Base-by-base conservation (phyloP, 352 stramenopile genomes). In the Phytophthora fragariaefolia region DNA sequence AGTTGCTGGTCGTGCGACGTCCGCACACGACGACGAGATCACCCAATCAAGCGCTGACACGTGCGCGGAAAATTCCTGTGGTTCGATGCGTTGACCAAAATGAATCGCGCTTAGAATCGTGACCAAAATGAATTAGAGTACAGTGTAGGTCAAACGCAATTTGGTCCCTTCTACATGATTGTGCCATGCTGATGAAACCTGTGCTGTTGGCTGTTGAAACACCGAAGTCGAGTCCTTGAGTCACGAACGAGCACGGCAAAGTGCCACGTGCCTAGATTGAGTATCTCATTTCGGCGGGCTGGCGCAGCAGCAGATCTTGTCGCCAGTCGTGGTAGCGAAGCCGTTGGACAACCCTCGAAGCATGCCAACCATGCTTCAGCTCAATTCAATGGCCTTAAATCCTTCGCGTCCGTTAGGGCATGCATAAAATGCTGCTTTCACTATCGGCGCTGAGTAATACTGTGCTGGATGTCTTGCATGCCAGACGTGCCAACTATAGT, bases 81-180 rank as follows among this genome's bases (percentile, higher is more conserved):
- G 51, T 23, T 30, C 13, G 18, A 6, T 26, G 49, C 40, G 32
- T 54, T 36, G 13, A 13, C 4, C 8, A 30, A 48, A 49, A 51
- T 69, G 46, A 58, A 64, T 69, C 20, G 45, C 34, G 12, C 1
- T n/a, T 45, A 52, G 52, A 69, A 58, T 64, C 52, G 61, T 23
- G 43, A 38, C 22, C 23, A 36, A 53, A 20, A 36, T 17, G 36
- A 32, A 7, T 15, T 12, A 13, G n/a, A n/a, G n/a, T n/a, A n/a
- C n/a, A n/a, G n/a, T n/a, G n/a, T n/a, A n/a, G n/a, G n/a, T n/a
- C n/a, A n/a, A n/a, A n/a, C n/a, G n/a, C n/a, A n/a, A n/a, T 48
- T 48, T 48, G 42, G 18, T 48, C 42, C 8, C 10, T 48, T 48
- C 42, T 22, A 43, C 17, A 43, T 43, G n/a, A n/a, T n/a, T n/a